Percentiles rank a stretch among this genome's conserved stretches.
Conservation (phyloP, 257 asterid species). For the Rhazya stricta region DNA sequence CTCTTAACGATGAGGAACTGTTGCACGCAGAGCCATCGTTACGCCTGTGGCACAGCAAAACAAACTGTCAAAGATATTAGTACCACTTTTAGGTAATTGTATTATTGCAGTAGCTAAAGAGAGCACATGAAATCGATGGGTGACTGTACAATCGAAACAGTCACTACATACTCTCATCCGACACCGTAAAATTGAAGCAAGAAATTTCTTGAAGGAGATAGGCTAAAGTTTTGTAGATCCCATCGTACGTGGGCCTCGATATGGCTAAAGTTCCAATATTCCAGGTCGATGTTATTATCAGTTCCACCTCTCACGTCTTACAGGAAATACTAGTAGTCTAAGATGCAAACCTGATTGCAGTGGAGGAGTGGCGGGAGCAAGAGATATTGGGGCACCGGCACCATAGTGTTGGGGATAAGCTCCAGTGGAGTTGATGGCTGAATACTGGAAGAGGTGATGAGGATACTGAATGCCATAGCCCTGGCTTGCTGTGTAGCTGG, state of each 20-base stretch:
- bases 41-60: slow-evolving; percentile 98
- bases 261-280: background rate
- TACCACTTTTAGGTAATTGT: slow-evolving; percentile 17
- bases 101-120: background rate
- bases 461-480: slow-evolving; percentile 71
- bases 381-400: slow-evolving; percentile 71
- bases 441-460: slow-evolving; percentile 71
- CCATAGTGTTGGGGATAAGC: slow-evolving; percentile 74
- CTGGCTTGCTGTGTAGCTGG: slow-evolving; percentile 51
- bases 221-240: too few relatives aligned
- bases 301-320: too few relatives aligned
- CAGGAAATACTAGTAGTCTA: background rate
- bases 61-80: slow-evolving; percentile 88
- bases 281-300: too few relatives aligned
- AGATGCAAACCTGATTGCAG: slow-evolving; percentile 73
- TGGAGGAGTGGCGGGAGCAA: slow-evolving; percentile 65
- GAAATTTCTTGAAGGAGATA: too few relatives aligned
- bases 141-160: background rate
- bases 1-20: slow-evolving; percentile 68
- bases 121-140: background rate
- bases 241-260: background rate
- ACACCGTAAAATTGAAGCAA: background rate
- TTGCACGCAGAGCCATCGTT: slow-evolving; percentile 55
- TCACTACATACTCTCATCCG: background rate
- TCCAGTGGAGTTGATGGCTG: slow-evolving; percentile 41